Evolutionary conservation across 2,329 filamentous ascomycete species (phyloP).

Genomic region (Cadophora malorum): DNA sequence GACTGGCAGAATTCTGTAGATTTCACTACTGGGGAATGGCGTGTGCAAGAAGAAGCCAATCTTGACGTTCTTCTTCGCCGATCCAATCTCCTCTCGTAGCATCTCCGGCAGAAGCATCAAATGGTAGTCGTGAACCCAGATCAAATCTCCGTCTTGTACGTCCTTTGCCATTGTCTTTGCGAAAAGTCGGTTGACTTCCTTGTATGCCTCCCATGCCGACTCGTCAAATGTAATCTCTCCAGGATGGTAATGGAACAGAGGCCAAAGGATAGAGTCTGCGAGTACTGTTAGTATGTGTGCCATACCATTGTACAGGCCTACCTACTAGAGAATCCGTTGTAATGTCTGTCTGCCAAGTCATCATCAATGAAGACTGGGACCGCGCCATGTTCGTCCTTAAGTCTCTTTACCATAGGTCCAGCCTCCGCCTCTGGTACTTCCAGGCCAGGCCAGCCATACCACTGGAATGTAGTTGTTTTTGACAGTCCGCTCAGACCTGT

Average conservation of each 20-base stretch:
- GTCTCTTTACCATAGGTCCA: conserved; percentile 72
- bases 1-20: conserved; percentile 94
- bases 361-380: conserved; percentile 93
- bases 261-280: conserved; percentile 94
- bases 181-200: conserved; percentile 90
- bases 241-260: conserved; percentile 97
- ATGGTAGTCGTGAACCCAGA: conserved; percentile 99
- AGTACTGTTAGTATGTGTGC: conserved; percentile 27
- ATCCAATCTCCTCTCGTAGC: conserved; percentile 87
- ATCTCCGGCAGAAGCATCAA: conserved; percentile 96
- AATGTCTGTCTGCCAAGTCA: conserved; percentile 91
- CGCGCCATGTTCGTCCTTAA: conserved; percentile 88
- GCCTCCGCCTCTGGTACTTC: conserved; percentile 89
- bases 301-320: conserved; percentile 19
- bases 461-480: conserved; percentile 93
- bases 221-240: conserved; percentile 99
- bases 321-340: conserved; percentile 97
- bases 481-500: conserved; percentile 90
- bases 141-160: conserved; percentile 89
- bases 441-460: conserved; percentile 97
- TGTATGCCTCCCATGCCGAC: conserved; percentile 90
- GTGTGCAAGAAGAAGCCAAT: conserved; percentile 99
- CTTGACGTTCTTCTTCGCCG: conserved; percentile 87
- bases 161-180: conserved; percentile 86
- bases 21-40: conserved; percentile 94